Base-by-base conservation (phyloP, 139 green algal species). In the Microglena sp. region DNA sequence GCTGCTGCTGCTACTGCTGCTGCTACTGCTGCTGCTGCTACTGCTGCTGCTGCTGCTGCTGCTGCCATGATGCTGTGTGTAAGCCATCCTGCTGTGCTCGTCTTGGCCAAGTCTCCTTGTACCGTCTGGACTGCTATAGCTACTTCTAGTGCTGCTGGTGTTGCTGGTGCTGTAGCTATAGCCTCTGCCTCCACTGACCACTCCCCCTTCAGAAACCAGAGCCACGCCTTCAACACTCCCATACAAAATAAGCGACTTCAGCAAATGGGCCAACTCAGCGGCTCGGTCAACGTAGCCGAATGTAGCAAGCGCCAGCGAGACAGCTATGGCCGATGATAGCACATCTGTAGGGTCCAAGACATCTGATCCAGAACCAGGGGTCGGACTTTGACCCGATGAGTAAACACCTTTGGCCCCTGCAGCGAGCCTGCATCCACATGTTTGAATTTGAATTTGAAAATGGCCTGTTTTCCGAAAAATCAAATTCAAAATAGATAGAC, bases 1-100 rank as follows among this genome's bases (percentile, higher is more conserved):
- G 11, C 40, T 50, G 40, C 40, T 50, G 40, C 40, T 43, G 5
- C 58, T 24, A n/a, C 21, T 68, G 63, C 45, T 34, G 63, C 63
- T 15, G 26, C 28, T 21, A 15, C 40, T 50, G 11, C 40, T 50
- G 40, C 40, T 24, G 40, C 40, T 24, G 40, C 40, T 50, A 11
- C 40, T 50, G 40, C 11, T 50, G 15, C 40, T 50, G 40, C 40
- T 50, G 40, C 40, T 50, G 40, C 40, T 50, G 40, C 40, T 50
- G 40, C 40, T 50, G 40, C 40, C 15, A 15, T 50, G 40, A 15
- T 15, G 11, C 11, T 15, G 40, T 50, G 11, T 50, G 40, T 15
- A 24, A 15, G 11, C 11, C 40, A 11, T 15, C 11, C 40, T 50
- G 40, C 40, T 50, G 40, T 15, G 40, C 11, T 15, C 11, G 40